Conservation (phyloP, 441 rosid species). For the Pelargonium fulgidum region DNA sequence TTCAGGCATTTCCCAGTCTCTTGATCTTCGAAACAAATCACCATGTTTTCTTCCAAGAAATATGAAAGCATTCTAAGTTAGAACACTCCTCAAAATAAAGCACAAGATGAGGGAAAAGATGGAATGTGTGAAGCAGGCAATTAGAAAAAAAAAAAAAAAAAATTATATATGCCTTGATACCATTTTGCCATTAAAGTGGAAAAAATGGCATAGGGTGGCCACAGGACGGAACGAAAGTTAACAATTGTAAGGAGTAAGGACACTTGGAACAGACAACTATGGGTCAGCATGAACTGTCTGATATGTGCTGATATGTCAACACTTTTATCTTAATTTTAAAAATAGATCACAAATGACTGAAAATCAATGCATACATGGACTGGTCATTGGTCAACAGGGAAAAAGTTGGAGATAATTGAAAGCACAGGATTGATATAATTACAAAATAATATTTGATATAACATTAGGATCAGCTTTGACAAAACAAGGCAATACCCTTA, state of each 20-base stretch:
- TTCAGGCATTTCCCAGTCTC: conserved; percentile 72
- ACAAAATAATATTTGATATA: conserved; percentile 3
- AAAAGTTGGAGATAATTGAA: conserved; percentile 1
- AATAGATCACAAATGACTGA: neutral
- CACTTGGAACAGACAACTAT: neutral
- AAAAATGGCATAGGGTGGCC: neutral
- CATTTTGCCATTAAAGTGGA: neutral
- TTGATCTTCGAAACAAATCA: conserved; percentile 82
- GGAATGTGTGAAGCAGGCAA: conserved; percentile 5
- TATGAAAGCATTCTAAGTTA: conserved; percentile 21
- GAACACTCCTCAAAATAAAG: conserved; percentile 22
- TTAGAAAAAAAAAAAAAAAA: neutral
- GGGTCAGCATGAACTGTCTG: neutral
- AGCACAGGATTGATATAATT: neutral
- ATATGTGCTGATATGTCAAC: neutral
- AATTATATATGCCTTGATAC: neutral
- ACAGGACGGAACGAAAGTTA: neutral
- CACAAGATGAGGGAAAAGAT: conserved; percentile 4
- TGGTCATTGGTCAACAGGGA: conserved; percentile 11
- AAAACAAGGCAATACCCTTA: conserved; percentile 30
- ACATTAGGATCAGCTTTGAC: conserved; percentile 12
- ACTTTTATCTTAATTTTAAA: neutral
- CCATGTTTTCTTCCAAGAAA: conserved; percentile 76
- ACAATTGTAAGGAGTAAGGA: conserved; percentile 8
- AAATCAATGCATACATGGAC: conserved; percentile 6